A percentile compares a stretch with the other conserved stretches of the same genome.
Conservation (phyloP, 306 rosid genomes). For the Acacia acuminata region DNA sequence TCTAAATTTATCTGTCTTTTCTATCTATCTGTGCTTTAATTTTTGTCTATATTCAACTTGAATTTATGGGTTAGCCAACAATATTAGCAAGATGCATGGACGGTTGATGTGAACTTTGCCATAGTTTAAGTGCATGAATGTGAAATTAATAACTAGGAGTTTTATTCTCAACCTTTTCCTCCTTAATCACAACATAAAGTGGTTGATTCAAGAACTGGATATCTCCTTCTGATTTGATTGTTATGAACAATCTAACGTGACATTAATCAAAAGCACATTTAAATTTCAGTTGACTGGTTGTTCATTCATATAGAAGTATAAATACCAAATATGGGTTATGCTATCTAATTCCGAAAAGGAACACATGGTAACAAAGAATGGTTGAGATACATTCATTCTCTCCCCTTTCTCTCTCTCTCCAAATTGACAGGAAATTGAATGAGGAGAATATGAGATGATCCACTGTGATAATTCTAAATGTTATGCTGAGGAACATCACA, state of each 20-base stretch:
- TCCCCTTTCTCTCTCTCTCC: background rate
- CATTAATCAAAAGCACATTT: background rate
- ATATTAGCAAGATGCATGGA: no score
- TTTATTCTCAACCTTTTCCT: background rate
- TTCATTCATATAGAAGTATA: background rate
- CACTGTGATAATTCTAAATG: background rate
- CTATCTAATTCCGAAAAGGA: background rate
- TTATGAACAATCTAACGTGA: background rate
- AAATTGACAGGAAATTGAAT: background rate
- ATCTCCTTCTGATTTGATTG: background rate
- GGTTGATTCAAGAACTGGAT: no score
- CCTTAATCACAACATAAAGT: background rate
- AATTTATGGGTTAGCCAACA: no score
- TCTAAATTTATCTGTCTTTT: no score
- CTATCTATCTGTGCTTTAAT: no score
- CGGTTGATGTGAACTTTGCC: no score
- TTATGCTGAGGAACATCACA: background rate
- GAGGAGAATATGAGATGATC: background rate
- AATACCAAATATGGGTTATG: background rate
- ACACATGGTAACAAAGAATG: background rate
- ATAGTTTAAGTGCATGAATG: background rate
- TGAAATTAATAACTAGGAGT: background rate
- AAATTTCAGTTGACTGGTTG: background rate
- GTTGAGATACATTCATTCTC: background rate
- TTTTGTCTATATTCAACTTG: no score